Conservation (phyloP, 2,329 filamentous ascomycete species). For the Metarhizium sp. region DNA sequence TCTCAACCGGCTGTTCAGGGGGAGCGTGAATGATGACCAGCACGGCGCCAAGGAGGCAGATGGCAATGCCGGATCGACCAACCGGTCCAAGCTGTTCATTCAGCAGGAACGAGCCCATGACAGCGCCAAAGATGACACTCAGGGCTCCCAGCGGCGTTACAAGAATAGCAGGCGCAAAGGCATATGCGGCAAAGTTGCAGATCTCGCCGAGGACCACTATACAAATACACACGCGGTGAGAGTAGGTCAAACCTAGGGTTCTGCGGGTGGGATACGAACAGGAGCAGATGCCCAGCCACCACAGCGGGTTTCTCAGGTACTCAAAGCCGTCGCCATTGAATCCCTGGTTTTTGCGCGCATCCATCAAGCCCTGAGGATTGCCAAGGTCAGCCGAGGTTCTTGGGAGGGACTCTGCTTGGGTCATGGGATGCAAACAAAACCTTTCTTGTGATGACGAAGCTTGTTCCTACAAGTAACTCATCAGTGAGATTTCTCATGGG, state of each 20-base stretch:
- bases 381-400: constrained; percentile 3
- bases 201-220: constrained; percentile 85
- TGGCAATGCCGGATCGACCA: constrained; percentile 89
- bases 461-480: constrained; percentile 53
- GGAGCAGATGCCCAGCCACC: constrained; percentile 91
- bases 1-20: constrained; percentile 81
- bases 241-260: background rate
- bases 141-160: constrained; percentile 91
- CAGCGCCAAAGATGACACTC: constrained; percentile 88
- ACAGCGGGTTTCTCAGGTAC: constrained; percentile 88
- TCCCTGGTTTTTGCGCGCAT: constrained; percentile 82
- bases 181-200: constrained; percentile 96
- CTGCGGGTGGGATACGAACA: constrained; percentile 42
- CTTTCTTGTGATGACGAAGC: constrained; percentile 99
- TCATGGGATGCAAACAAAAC: constrained; percentile 29
- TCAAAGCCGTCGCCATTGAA: constrained; percentile 95
- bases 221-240: background rate
- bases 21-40: constrained; percentile 97
- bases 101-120: constrained; percentile 89
- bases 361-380: constrained; percentile 62
- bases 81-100: constrained; percentile 78
- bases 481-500: background rate
- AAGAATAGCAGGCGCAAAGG: constrained; percentile 93
- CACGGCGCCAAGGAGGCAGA: constrained; percentile 89
- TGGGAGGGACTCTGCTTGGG: too few species aligned